These are phyloP conservation scores for Durotheca rogersii DNA, from an alignment of 495 filamentous ascomycete genomes.

Conservation along the genomic window DNA sequence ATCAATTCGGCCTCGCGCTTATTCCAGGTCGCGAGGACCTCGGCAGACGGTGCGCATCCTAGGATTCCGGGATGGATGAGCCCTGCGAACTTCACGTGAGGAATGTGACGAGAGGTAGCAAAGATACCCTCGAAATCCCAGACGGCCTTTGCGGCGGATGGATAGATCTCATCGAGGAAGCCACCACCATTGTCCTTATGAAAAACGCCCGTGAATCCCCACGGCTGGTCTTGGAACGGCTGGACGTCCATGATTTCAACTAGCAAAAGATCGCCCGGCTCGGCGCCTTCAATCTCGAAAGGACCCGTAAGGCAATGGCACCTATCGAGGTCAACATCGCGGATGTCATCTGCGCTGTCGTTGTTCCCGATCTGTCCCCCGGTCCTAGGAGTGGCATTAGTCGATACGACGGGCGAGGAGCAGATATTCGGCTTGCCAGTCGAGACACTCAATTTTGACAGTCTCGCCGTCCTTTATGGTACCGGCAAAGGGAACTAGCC, in stretches of 20 bases:
- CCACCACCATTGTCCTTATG: slow-evolving; percentile 82
- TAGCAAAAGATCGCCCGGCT: slow-evolving; percentile 82
- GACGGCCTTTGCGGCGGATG: slow-evolving; percentile 87
- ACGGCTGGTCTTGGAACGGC: slow-evolving; percentile 80
- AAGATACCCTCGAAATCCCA: slow-evolving; percentile 98
- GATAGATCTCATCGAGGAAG: slow-evolving; percentile 88
- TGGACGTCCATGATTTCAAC: slow-evolving; percentile 97
- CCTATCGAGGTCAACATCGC: slow-evolving; percentile 78
- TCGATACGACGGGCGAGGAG: neutral
- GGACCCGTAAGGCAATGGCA: slow-evolving; percentile 90
- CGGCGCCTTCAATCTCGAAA: slow-evolving; percentile 83
- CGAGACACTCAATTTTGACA: slow-evolving; percentile 93
- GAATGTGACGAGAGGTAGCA: slow-evolving; percentile 88
- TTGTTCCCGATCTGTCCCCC: slow-evolving; percentile 89
- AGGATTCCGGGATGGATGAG: slow-evolving; percentile 93
- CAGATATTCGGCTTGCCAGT: slow-evolving; percentile 55
- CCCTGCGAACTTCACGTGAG: slow-evolving; percentile 83
- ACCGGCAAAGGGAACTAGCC: slow-evolving; percentile 68
- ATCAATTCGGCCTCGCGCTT: slow-evolving; percentile 78
- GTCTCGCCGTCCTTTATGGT: slow-evolving; percentile 83
- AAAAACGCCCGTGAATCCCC: slow-evolving; percentile 92
- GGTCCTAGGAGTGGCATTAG: slow-evolving; percentile 44
- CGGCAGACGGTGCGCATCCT: slow-evolving; percentile 81
- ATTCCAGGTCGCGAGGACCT: slow-evolving; percentile 71
- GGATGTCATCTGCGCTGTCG: slow-evolving; percentile 85